Evolutionary conservation across 2,329 filamentous ascomycete genomes (phyloP).

Genomic region (Reticulascus tulasneorum): DNA sequence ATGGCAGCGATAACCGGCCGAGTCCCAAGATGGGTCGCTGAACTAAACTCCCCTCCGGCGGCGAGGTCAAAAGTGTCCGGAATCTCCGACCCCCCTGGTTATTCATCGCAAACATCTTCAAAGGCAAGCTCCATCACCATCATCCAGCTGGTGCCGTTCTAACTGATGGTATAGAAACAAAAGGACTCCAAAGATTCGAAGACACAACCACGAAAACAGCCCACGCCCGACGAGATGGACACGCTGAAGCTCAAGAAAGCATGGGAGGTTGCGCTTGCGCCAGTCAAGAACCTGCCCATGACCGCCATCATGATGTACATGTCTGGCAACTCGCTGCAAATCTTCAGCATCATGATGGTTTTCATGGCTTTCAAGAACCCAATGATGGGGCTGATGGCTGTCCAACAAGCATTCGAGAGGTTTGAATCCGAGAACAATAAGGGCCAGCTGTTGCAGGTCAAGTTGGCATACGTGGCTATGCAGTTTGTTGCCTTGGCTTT

Average conservation of each 20-base stretch:
- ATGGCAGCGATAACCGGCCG: slow-evolving; percentile 21
- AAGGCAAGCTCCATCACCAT: slow-evolving; percentile 42
- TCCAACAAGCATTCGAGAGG: slow-evolving; percentile 83
- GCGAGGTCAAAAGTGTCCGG: slow-evolving; percentile 61
- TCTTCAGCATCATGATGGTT: slow-evolving; percentile 99
- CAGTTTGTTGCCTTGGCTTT: slow-evolving; percentile 79
- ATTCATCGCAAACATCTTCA: slow-evolving; percentile 52
- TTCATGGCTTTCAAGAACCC: slow-evolving; percentile 99
- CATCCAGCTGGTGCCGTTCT: neutral
- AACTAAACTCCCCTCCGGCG: slow-evolving; percentile 68
- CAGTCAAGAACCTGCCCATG: slow-evolving; percentile 94
- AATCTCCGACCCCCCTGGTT: slow-evolving; percentile 85
- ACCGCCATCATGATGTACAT: slow-evolving; percentile 99
- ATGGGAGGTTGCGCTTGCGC: slow-evolving; percentile 93
- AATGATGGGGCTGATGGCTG: slow-evolving; percentile 75
- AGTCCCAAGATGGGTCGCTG: slow-evolving; percentile 75
- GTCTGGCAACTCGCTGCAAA: slow-evolving; percentile 96
- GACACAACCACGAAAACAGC: slow-evolving; percentile 56
- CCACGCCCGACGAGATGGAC: slow-evolving; percentile 82
- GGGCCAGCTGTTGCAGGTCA: slow-evolving; percentile 72
- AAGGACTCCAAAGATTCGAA: slow-evolving; percentile 41
- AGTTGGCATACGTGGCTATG: slow-evolving; percentile 82
- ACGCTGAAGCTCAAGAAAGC: slow-evolving; percentile 97
- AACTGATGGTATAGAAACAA: slow-evolving; percentile 36
- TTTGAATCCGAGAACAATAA: slow-evolving; percentile 82